Evolutionary conservation across 768 basidiomycete genomes (phyloP).

Genomic region (Strobilomyces echinocephalus): DNA sequence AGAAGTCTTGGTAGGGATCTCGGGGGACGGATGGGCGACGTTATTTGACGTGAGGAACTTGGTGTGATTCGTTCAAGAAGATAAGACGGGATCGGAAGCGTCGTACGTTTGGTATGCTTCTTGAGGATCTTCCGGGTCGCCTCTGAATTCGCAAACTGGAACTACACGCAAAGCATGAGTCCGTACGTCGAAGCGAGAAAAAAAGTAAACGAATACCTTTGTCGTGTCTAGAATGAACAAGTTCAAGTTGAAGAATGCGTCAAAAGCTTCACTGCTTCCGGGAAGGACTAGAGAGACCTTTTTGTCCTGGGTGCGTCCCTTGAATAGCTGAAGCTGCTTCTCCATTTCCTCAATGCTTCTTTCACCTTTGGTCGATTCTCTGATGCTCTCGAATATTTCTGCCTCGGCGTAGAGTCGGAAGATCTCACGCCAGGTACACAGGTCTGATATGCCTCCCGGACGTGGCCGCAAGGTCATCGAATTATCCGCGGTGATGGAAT

Average conservation of each 20-base stretch:
- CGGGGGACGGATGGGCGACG: constrained; percentile 15
- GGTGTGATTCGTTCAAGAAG: constrained; percentile 18
- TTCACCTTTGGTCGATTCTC: constrained; percentile 65
- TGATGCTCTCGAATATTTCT: constrained; percentile 75
- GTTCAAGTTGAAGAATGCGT: constrained; percentile 73
- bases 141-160: constrained; percentile 80
- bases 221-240: constrained; percentile 75
- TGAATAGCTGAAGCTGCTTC: constrained; percentile 57
- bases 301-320: constrained; percentile 49
- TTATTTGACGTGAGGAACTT: constrained; percentile 27
- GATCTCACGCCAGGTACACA: constrained; percentile 87
- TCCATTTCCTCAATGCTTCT: constrained; percentile 67
- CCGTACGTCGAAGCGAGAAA: neutral
- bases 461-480: constrained; percentile 37
- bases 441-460: constrained; percentile 42
- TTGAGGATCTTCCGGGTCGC: constrained; percentile 91
- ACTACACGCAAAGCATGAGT: constrained; percentile 36
- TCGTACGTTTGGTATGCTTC: constrained; percentile 89
- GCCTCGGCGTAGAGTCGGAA: constrained; percentile 83
- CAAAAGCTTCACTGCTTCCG: constrained; percentile 55
- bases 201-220: constrained; percentile 42
- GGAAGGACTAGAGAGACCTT: constrained; percentile 50
- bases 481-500: constrained; percentile 25
- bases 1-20: constrained; percentile 57
- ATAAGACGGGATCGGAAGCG: constrained; percentile 56